A percentile compares a stretch with the other conserved stretches of the same genome.
Conservation (phyloP, 192 early-diverging fungal genomes). For the Coemansia sp. region DNA sequence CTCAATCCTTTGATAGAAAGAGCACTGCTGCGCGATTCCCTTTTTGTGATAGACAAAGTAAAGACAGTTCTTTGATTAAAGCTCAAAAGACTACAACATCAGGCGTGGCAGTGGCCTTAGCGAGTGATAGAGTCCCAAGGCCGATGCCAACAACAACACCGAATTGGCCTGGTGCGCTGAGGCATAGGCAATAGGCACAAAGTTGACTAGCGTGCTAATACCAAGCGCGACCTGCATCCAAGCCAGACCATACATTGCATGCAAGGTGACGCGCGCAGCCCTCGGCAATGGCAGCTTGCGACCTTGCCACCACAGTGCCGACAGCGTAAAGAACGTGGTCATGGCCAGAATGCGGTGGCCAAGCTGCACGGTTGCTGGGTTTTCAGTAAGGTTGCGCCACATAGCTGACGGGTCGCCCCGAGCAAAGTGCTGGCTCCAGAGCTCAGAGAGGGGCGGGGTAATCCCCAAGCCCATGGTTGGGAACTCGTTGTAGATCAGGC, state of each 20-base stretch:
- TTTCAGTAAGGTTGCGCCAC: constrained; percentile 93
- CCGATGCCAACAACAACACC: constrained; percentile 79
- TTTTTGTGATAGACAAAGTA: no score
- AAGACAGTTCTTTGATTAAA: not conserved
- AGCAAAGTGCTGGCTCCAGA: constrained; percentile 54
- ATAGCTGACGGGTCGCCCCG: constrained; percentile 39
- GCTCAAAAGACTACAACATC: not conserved
- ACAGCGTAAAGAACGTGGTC: constrained; percentile 74
- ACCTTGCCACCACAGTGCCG: constrained; percentile 75
- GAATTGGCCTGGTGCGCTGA: constrained; percentile 96
- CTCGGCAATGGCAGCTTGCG: constrained; percentile 73
- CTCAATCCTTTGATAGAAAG: no score
- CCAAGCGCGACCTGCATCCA: constrained; percentile 83
- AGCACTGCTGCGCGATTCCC: no score
- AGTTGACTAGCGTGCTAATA: constrained; percentile 90
- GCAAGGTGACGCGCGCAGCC: constrained; percentile 67
- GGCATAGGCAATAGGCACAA: constrained; percentile 91
- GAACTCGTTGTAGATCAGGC: constrained; percentile 96
- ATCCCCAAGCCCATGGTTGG: constrained; percentile 89
- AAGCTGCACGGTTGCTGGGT: constrained; percentile 93
- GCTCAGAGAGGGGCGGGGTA: constrained; percentile 74
- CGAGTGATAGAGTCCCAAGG: constrained; percentile 52
- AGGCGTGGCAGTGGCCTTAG: constrained; percentile 44
- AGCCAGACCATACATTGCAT: constrained; percentile 75
- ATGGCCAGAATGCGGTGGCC: constrained; percentile 91